phyloP scores from a whole-genome alignment of 192 early-diverging fungal genomes.

The Glomus cerebriforme region DNA sequence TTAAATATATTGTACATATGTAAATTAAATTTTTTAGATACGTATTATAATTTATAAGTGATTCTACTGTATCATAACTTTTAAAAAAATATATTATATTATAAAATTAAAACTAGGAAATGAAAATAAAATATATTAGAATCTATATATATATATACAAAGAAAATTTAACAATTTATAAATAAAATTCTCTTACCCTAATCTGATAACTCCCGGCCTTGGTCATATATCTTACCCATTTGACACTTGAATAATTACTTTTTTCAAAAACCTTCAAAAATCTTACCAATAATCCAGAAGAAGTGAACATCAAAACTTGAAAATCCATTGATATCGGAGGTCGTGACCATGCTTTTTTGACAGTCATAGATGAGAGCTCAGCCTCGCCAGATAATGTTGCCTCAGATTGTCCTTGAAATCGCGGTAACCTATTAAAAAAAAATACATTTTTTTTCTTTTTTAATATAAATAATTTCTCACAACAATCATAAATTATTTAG shows the following conservation, averaged over 20 bases:
- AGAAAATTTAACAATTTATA: background rate
- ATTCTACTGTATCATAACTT: background rate
- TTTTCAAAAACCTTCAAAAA: slow-evolving; percentile 99
- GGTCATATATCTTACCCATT: slow-evolving; percentile 99
- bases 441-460: background rate
- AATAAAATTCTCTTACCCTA: slow-evolving; percentile 39
- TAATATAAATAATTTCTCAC: background rate
- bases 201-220: slow-evolving; percentile 92
- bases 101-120: background rate
- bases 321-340: slow-evolving; percentile 96
- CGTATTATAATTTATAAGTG: background rate
- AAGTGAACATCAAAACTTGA: slow-evolving; percentile 95
- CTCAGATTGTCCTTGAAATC: slow-evolving; percentile 92
- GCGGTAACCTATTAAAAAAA: slow-evolving; percentile 68
- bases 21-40: too few relatives aligned
- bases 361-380: slow-evolving; percentile 78
- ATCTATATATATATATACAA: background rate
- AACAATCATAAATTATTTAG: background rate
- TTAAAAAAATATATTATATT: too few relatives aligned
- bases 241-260: slow-evolving; percentile 93
- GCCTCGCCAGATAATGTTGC: slow-evolving; percentile 80
- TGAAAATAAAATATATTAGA: background rate
- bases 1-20: too few relatives aligned
- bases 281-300: slow-evolving; percentile 92
- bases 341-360: slow-evolving; percentile 88